Evolutionary conservation across 2,329 filamentous ascomycete species (phyloP).

Genomic region (Whalleya microplaca): DNA sequence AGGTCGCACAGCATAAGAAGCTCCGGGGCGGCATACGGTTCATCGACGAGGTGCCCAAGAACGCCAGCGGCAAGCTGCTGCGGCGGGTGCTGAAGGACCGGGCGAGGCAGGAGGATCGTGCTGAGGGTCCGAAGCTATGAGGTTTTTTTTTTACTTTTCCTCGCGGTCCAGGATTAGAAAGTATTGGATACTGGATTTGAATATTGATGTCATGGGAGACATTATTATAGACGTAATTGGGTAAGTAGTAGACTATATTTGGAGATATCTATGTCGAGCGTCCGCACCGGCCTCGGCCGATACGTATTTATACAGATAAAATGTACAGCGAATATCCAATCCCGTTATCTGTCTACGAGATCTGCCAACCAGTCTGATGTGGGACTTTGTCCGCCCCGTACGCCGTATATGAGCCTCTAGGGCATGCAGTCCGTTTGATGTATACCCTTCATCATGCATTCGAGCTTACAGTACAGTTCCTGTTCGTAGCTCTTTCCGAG

Average conservation of each 20-base stretch:
- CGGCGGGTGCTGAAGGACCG: slow-evolving; percentile 57
- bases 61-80: slow-evolving; percentile 66
- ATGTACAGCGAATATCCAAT: slow-evolving; percentile 8
- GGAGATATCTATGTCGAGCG: too few relatives aligned
- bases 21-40: slow-evolving; percentile 49
- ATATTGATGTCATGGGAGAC: too few relatives aligned
- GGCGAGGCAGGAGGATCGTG: slow-evolving; percentile 40
- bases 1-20: slow-evolving; percentile 46
- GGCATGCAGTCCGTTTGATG: neutral
- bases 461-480: too few relatives aligned
- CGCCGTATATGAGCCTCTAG: slow-evolving; percentile 4
- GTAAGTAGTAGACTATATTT: too few relatives aligned
- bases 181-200: too few relatives aligned
- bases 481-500: too few relatives aligned
- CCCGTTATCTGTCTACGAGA: slow-evolving; percentile 4
- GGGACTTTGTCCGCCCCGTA: neutral
- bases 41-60: slow-evolving; percentile 63
- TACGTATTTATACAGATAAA: too few relatives aligned
- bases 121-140: slow-evolving; percentile 35
- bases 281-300: too few relatives aligned
- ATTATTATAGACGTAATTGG: too few relatives aligned
- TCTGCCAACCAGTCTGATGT: neutral
- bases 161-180: too few relatives aligned
- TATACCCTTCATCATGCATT: too few relatives aligned
- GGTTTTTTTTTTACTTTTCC: neutral